These are phyloP conservation scores for Artemisia tridentata DNA, from an alignment of 129 eudicot species.

Conservation along the genomic window DNA sequence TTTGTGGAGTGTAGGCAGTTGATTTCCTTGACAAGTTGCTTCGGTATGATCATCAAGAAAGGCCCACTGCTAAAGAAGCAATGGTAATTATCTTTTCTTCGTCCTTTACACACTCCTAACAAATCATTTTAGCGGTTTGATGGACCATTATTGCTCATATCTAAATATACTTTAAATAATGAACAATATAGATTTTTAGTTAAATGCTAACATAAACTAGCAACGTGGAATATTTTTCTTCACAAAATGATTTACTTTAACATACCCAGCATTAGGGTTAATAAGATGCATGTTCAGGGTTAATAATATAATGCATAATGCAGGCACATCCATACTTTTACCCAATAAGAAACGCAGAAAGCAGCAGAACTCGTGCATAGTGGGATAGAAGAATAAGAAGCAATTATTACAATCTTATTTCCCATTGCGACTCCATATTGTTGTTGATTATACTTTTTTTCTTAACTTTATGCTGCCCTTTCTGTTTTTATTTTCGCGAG, in stretches of 20 bases:
- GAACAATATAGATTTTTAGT: background rate
- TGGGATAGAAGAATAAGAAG: conserved; percentile 21
- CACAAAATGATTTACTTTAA: too few relatives aligned
- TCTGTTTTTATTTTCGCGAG: conserved; percentile 22
- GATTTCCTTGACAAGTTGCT: conserved; percentile 89
- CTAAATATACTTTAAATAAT: too few relatives aligned
- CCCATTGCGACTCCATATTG: background rate
- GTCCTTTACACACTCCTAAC: background rate
- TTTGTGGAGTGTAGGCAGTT: conserved; percentile 52
- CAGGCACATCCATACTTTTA: conserved; percentile 90
- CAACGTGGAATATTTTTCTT: background rate
- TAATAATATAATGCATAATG: background rate
- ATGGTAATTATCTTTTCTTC: conserved; percentile 48
- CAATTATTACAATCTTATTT: background rate
- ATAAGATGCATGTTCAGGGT: too few relatives aligned
- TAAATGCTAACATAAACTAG: background rate
- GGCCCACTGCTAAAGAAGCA: conserved; percentile 97
- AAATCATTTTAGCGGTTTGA: background rate
- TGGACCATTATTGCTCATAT: background rate
- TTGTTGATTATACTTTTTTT: conserved; percentile 12
- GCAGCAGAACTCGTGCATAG: conserved; percentile 76
- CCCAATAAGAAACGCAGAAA: conserved; percentile 82
- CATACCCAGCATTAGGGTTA: background rate
- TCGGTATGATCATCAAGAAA: conserved; percentile 89
- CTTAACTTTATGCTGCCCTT: conserved; percentile 1